Evolutionary conservation across 177 flowering plant species (phyloP), one percentile per base, ranked within the genome.

Genomic region (Vitis hybrid): DNA sequence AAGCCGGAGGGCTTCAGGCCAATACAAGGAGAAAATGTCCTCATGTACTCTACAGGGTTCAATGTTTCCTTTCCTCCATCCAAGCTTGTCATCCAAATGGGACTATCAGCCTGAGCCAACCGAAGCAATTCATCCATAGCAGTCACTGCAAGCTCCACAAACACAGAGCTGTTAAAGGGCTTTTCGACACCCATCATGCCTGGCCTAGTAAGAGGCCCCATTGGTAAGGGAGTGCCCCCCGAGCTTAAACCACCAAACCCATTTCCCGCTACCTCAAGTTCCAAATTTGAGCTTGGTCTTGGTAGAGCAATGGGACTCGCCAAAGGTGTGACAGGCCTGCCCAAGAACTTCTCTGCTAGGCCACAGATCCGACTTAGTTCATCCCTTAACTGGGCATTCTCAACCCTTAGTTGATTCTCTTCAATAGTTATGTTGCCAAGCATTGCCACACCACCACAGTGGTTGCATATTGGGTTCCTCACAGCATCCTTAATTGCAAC

Each of bases 111-210:
- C 51, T 82, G 81, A 15, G 74, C 82, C 81, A 82, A 59, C 66
- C 62, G 70, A 11, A 82, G 18, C 22, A 88, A 52, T 69, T 88
- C 92, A 15, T 82, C 82, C 85, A 88, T 70, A 3, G 89, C 86
- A 3, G 72, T 64, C 60, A 78, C 45, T 1, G 85, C 89, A 29
- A 81, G 76, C 33, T 81, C 80, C 15, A 83, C 31, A 33, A 74
- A 62, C 72, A 78, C 52, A 0, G 83, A 69, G 48, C 77, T 74
- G 1, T 80, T 82, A 64, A 59, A 7, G 1, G 67, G 61, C 10
- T 31, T 18, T 55, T 75, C 83, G 69, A 51, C 62, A n/a, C 48
- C 70, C 22, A 65, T 52, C 26, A 58, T 45, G 45, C 65, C 63
- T 4, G 71, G 67, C 59, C 72, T 70, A 51, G 53, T 50, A 13